phyloP scores from a whole-genome alignment of 805 yeast genomes.

The Candida silvatica region DNA sequence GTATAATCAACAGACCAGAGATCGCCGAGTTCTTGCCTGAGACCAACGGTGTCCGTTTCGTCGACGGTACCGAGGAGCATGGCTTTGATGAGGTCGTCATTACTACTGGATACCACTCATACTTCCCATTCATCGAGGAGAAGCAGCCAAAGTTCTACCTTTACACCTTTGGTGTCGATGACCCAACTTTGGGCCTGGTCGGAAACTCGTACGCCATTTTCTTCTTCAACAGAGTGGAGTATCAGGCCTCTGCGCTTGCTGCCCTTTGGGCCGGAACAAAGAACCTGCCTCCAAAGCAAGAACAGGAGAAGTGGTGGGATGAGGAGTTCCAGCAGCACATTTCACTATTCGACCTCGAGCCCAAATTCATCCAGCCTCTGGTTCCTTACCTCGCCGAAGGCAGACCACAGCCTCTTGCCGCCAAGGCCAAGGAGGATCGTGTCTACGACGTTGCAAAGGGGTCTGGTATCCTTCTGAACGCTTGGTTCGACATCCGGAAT shows the following conservation, averaged over 20 bases:
- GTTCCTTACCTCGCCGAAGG: background rate
- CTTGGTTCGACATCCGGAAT: background rate
- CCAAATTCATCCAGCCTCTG: background rate
- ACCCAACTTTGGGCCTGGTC: conserved; percentile 34
- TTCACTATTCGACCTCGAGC: background rate
- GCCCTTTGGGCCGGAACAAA: conserved; percentile 42
- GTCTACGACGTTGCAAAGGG: no score
- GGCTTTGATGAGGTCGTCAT: conserved; percentile 32
- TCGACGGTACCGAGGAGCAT: conserved; percentile 23
- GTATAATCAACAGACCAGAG: conserved; percentile 12
- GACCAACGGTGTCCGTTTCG: conserved; percentile 18
- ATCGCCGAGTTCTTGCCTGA: conserved; percentile 10
- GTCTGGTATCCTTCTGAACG: conserved; percentile 6
- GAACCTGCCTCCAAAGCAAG: conserved; percentile 31
- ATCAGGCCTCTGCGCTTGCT: conserved; percentile 42
- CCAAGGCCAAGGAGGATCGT: background rate
- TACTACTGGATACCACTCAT: conserved; percentile 43
- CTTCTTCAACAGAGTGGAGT: conserved; percentile 40
- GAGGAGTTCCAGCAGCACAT: background rate
- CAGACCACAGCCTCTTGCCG: background rate
- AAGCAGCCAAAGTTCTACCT: conserved; percentile 10
- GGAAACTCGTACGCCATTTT: conserved; percentile 35
- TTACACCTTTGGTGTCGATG: conserved; percentile 30
- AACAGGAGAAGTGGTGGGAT: conserved; percentile 24
- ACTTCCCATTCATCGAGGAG: conserved; percentile 28